Evolutionary conservation across 169 alveolate species (phyloP).

Genomic region (Besnoitia besnoiti): DNA sequence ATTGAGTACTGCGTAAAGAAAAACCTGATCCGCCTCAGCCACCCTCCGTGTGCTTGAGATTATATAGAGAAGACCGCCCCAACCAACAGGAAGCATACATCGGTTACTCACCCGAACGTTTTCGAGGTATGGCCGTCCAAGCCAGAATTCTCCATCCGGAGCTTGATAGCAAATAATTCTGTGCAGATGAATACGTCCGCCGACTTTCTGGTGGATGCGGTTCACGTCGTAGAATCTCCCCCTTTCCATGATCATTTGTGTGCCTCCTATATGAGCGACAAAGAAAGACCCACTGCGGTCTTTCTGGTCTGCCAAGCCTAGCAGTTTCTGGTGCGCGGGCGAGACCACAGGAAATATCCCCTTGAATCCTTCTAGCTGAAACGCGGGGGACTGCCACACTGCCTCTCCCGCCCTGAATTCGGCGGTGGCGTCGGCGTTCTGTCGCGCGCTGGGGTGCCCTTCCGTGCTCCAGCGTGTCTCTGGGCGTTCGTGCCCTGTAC

Average conservation of each 20-base stretch:
- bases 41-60: too few species aligned
- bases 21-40: too few species aligned
- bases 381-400: background rate
- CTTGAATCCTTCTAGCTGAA: background rate
- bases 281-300: conserved; percentile 84
- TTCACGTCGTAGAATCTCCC: conserved; percentile 86
- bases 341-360: conserved; percentile 49
- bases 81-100: too few species aligned
- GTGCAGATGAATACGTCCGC: conserved; percentile 76
- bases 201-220: conserved; percentile 82
- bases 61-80: too few species aligned
- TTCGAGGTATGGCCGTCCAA: conserved; percentile 84
- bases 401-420: background rate
- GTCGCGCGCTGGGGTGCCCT: too few species aligned
- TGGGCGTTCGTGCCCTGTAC: background rate
- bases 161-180: conserved; percentile 79
- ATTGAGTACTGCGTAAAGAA: too few species aligned
- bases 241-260: conserved; percentile 82
- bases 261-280: conserved; percentile 82
- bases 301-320: conserved; percentile 76
- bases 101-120: conserved; percentile 75
- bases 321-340: conserved; percentile 83
- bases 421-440: background rate
- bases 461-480: background rate
- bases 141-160: conserved; percentile 76